Conservation (phyloP, 140 eudicot species). For the Cichorium intybus region DNA sequence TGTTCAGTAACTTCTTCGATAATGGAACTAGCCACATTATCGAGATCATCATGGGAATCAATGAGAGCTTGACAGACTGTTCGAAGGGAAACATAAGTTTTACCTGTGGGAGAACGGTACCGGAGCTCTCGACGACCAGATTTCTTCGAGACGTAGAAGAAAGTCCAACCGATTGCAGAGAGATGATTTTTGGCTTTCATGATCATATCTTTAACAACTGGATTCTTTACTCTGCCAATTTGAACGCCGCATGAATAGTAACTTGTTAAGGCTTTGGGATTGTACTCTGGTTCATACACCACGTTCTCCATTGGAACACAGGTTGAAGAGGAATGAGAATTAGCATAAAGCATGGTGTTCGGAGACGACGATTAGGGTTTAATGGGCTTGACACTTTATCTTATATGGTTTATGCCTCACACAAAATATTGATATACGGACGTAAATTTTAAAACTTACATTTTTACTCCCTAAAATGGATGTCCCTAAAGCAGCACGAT, state of each 20-base stretch:
- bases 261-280: constrained; percentile 2
- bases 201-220: constrained; percentile 1
- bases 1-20: not conserved
- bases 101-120: constrained; percentile 27
- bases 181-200: constrained; percentile 23
- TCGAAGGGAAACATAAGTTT: constrained; percentile 13
- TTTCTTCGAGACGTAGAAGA: constrained; percentile 3
- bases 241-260: constrained; percentile 18
- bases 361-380: constrained; percentile 27
- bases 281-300: constrained; percentile 4
- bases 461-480: too few relatives aligned
- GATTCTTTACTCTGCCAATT: constrained; percentile 10
- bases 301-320: not conserved
- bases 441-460: not conserved
- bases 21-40: not conserved
- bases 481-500: too few relatives aligned
- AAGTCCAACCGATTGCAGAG: constrained; percentile 29
- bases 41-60: not conserved
- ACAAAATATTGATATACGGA: not conserved
- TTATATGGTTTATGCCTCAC: not conserved
- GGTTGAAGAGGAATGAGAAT: not conserved
- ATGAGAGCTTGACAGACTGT: constrained; percentile 18
- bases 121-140: constrained; percentile 18
- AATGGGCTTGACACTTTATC: not conserved
- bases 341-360: not conserved